Base-by-base conservation (phyloP, 306 rosid species). In the Cicer judaicum region DNA sequence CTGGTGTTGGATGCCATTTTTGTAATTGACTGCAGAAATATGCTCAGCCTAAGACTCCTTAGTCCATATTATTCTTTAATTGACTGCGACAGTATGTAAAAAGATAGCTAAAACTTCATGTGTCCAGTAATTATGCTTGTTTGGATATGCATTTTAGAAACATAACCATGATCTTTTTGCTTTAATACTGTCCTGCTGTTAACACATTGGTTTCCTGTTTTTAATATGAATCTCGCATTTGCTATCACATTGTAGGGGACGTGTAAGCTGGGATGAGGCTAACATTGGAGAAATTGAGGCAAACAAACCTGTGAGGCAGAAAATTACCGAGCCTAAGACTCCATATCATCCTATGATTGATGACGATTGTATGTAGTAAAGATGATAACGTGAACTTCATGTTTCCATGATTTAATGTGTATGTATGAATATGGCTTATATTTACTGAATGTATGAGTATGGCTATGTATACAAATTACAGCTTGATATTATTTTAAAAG, bases 261-360 rank as follows among this genome's bases (percentile, higher is more conserved):
- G 87, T 46, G 99, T 94, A 71, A 88, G 88, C 72, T 94, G 99
- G 99, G 88, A 94, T 55, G 99, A 94, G 81, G 89, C 49, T 59
- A 94, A 94, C 86, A 72, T 94, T 75, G 98, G 81, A 68, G 94
- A 89, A 57, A 94, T 94, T 83, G 99, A 94, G 82, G 98, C 99
- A 67, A 92, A 81, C 85, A 94, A 94, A 80, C 99, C 99, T 69
- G 96, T 87, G 77, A 85, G 99, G 87, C 99, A 94, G 93, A 94
- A 94, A 85, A 94, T 94, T 79, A 92, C 96, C 70, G 99, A 94
- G 79, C 99, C 99, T 0, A 94, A 94, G 90, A 94, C 99, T 43
- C 99, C 99, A 41, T 94, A 94, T 85, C 99, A 94, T 79, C 91
- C 88, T 38, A 88, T 94, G 98, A 79, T 92, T 80, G 96, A 92